These are phyloP conservation scores for Coccomyxa subellipsoidea DNA, from an alignment of 163 green algal genomes.

Conservation along the genomic window DNA sequence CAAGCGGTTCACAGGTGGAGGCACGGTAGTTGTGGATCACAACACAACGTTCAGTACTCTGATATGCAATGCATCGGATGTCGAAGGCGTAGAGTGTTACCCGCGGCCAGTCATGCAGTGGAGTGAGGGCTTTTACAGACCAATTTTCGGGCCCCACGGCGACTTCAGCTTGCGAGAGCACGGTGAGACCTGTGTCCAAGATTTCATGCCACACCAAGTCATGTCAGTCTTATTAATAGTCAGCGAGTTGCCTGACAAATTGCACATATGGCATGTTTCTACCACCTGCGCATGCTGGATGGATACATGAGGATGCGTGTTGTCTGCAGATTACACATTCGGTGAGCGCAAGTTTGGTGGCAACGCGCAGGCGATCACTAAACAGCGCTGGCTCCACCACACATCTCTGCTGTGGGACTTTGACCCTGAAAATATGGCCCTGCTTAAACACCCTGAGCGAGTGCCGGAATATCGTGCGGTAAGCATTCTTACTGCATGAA, in stretches of 20 bases:
- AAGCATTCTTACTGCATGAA: background rate
- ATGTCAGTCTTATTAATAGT: no score
- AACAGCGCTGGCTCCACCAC: constrained; percentile 91
- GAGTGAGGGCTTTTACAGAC: constrained; percentile 70
- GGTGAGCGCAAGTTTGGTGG: constrained; percentile 91
- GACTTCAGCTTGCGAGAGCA: constrained; percentile 59
- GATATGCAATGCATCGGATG: constrained; percentile 62
- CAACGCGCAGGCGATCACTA: constrained; percentile 96
- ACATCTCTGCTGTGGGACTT: constrained; percentile 97
- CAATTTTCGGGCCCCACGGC: constrained; percentile 52
- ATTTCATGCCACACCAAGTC: no score
- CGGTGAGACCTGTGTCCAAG: constrained; percentile 35
- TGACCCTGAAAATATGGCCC: constrained; percentile 63
- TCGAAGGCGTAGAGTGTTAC: constrained; percentile 29
- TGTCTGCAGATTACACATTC: constrained; percentile 86
- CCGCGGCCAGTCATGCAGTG: constrained; percentile 91
- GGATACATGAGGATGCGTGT: background rate
- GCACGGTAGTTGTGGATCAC: constrained; percentile 92
- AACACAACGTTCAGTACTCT: constrained; percentile 83
- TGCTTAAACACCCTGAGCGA: constrained; percentile 70
- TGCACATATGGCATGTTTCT: no score
- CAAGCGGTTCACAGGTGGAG: constrained; percentile 82
- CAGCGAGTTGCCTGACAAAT: no score
- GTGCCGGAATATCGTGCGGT: constrained; percentile 78
- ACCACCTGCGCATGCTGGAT: no score